Base-by-base conservation (phyloP, 345 rosid genomes). In the Euclidium syriacum region DNA sequence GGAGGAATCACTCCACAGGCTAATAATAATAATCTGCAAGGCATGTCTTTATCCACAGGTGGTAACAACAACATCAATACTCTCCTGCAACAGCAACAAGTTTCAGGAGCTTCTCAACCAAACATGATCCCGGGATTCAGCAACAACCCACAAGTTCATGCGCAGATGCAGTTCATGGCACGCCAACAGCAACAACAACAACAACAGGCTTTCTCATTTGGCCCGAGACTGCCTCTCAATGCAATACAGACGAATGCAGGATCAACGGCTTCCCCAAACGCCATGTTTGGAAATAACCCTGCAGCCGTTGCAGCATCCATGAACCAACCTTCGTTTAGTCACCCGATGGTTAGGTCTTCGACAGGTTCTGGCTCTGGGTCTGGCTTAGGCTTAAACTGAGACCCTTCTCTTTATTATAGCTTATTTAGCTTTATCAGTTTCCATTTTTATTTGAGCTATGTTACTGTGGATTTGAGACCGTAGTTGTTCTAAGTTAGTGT, bases 131-230 rank as follows among this genome's bases (percentile, higher is more conserved):
- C 95, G 0, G 95, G 86, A 44, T 87, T 73, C 52, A 78, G 78
- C 32, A 66, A 60, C 71, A 82, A 66, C 79, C 89, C 82, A 15
- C 77, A 77, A 47, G 75, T 73, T 33, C 88, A 84, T 60, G 81
- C 96, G 36, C 91, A 82, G 51, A 80, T 90, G 91, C 83, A 86
- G 34, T 90, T 81, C 77, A 75, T 85, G 85, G 87, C 88, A 61
- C 85, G 87, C 56, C 96, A 77, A 49, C 88, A 70, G 44, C 34
- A 71, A 43, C 42, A 58, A 26, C 71, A 58, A 12, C 73, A 61
- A 7, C 92, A 75, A 43, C 56, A 73, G 10, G 80, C 85, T 73
- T 90, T 90, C 66, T 71, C 89, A 0, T 50, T 80, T 65, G 98
- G 95, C 19, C 88, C 85, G 2, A 84, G 97, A 75, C 76, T 85